Percentiles rank a stretch among this genome's conserved stretches.
phyloP scores from a whole-genome alignment of 345 rosid genomes.

The Melaleuca alternifolia region DNA sequence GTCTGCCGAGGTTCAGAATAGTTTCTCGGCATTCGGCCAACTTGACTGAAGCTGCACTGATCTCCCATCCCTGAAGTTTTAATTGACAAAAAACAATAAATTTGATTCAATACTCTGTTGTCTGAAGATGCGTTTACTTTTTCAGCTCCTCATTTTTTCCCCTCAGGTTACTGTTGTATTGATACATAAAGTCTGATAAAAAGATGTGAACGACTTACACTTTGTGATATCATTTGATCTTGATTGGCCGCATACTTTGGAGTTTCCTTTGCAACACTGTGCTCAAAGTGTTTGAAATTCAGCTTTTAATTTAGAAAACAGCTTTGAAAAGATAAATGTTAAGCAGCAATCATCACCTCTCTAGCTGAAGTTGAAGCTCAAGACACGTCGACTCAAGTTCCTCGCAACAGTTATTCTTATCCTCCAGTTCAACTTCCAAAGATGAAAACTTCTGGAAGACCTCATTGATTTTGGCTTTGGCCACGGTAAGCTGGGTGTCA shows the following conservation, averaged over 20 bases:
- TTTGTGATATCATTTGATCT: slow-evolving; percentile 33
- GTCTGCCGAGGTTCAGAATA: slow-evolving; percentile 59
- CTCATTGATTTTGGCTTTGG: slow-evolving; percentile 59
- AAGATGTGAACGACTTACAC: slow-evolving; percentile 34
- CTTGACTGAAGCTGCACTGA: slow-evolving; percentile 61
- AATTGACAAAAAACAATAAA: background rate
- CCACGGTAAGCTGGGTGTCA: slow-evolving; percentile 66
- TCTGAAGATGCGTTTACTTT: background rate
- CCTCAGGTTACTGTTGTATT: background rate
- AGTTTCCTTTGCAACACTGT: slow-evolving; percentile 56
- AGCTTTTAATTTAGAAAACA: background rate
- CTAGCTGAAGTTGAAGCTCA: slow-evolving; percentile 88
- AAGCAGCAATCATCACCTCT: slow-evolving; percentile 36
- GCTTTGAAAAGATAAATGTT: background rate
- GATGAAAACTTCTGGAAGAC: slow-evolving; percentile 60
- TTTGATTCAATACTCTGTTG: background rate
- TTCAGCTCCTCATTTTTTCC: background rate
- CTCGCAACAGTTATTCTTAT: slow-evolving; percentile 65
- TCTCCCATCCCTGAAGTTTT: slow-evolving; percentile 51
- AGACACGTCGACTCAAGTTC: slow-evolving; percentile 84
- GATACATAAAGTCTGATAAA: background rate
- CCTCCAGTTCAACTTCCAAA: slow-evolving; percentile 80
- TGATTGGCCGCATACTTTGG: slow-evolving; percentile 3
- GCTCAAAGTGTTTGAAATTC: slow-evolving; percentile 2
- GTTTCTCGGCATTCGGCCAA: slow-evolving; percentile 90